These are phyloP conservation scores for Penicillium macrosclerotiorum DNA, from an alignment of 495 filamentous ascomycete genomes.

Conservation along the genomic window DNA sequence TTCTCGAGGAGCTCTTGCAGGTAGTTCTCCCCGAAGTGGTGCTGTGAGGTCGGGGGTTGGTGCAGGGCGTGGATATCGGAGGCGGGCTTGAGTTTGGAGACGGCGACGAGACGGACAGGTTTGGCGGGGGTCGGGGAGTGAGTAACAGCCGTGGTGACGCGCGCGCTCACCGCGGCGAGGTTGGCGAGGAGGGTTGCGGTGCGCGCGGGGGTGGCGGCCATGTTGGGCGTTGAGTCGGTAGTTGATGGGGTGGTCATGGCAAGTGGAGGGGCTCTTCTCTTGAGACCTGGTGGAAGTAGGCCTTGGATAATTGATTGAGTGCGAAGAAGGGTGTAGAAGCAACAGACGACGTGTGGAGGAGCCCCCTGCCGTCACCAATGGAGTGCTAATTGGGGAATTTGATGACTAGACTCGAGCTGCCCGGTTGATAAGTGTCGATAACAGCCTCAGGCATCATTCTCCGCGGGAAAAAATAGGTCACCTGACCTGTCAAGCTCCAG, in stretches of 20 bases:
- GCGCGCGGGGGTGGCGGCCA: constrained; percentile 38
- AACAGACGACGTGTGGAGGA: neutral
- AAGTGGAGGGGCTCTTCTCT: too few species aligned
- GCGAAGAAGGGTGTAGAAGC: neutral
- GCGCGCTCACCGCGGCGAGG: constrained; percentile 33
- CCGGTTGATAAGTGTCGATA: constrained; percentile 2
- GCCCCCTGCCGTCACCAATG: neutral
- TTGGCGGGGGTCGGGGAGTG: constrained; percentile 18
- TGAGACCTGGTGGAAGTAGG: neutral
- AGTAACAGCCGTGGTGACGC: constrained; percentile 30
- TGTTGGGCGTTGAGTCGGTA: constrained; percentile 19
- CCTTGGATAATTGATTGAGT: neutral
- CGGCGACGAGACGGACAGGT: constrained; percentile 75
- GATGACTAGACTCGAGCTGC: neutral
- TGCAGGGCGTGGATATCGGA: constrained; percentile 85
- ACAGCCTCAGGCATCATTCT: constrained; percentile 17
- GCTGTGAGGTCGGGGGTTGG: constrained; percentile 54
- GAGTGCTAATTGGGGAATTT: constrained; percentile 4
- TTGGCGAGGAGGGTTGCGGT: constrained; percentile 39
- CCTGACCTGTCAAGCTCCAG: neutral
- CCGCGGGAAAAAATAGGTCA: constrained; percentile 15
- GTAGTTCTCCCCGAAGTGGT: constrained; percentile 97
- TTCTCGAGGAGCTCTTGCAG: constrained; percentile 89
- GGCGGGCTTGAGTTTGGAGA: constrained; percentile 91
- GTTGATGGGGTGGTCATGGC: constrained; percentile 26